Percentiles rank a stretch among this genome's conserved stretches.
Conservation (phyloP, 164 flowering plant genomes). For the Paratinospora sagittata region DNA sequence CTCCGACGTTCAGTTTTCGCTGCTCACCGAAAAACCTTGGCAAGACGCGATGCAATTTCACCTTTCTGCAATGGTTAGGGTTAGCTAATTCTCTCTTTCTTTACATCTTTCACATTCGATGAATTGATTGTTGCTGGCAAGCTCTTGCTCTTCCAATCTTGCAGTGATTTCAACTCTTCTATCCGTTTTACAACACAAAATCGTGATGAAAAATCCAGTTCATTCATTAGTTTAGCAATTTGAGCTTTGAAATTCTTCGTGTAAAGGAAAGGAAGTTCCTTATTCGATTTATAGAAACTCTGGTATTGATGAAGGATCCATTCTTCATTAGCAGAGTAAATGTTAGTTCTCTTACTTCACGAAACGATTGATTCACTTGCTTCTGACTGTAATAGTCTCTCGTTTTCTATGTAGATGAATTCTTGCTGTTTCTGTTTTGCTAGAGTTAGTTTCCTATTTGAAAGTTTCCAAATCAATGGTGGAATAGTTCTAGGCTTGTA, state of each 20-base stretch:
- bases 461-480: too few species aligned
- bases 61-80: neutral
- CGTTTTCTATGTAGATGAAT: too few species aligned
- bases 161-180: neutral
- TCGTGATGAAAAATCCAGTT: neutral
- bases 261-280: neutral
- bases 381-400: neutral
- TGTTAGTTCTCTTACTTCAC: neutral
- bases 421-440: neutral
- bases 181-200: neutral
- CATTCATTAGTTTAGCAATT: neutral
- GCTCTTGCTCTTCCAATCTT: too few species aligned
- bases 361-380: neutral
- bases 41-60: neutral
- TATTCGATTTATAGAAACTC: too few species aligned
- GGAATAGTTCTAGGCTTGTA: too few species aligned
- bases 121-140: neutral
- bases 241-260: neutral
- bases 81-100: neutral
- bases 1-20: too few species aligned
- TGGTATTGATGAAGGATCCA: neutral
- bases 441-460: too few species aligned
- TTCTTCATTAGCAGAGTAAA: neutral
- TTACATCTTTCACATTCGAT: neutral
- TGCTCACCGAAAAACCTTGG: neutral